phyloP scores from a whole-genome alignment of 495 filamentous ascomycete species.

The Penicillium diatomitis region DNA sequence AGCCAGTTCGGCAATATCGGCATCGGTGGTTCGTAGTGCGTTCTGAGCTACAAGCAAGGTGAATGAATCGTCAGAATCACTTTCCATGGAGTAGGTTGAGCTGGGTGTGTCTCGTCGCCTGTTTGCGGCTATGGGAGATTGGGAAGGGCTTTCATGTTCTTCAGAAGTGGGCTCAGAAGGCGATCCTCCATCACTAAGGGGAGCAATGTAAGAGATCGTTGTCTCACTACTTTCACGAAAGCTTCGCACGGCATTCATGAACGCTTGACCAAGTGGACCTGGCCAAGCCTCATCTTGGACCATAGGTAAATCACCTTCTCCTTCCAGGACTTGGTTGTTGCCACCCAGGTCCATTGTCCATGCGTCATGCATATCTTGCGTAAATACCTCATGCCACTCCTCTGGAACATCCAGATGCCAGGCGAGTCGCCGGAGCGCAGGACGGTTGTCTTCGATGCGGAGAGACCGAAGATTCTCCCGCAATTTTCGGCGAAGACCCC shows the following conservation, averaged over 20 bases:
- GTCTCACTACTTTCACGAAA: background rate
- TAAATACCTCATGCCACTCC: background rate
- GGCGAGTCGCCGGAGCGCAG: background rate
- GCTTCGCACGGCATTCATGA: no score
- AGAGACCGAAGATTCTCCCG: background rate
- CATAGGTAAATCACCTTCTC: no score
- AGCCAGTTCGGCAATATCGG: background rate
- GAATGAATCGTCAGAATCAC: background rate
- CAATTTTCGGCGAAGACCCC: background rate
- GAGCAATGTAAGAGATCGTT: background rate
- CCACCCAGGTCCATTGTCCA: background rate
- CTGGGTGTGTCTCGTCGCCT: background rate
- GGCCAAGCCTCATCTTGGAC: no score
- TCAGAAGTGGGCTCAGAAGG: background rate
- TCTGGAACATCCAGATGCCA: background rate
- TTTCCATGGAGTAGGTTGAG: background rate
- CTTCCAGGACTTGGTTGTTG: background rate
- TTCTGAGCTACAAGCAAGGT: background rate
- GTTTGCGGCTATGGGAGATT: background rate
- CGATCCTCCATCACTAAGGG: background rate
- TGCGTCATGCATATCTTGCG: background rate
- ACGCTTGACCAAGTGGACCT: no score
- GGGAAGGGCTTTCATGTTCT: background rate
- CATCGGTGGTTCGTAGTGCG: background rate
- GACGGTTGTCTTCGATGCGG: background rate